phyloP scores from a whole-genome alignment of 2,329 filamentous ascomycete genomes.

The Venturia aucupariae region DNA sequence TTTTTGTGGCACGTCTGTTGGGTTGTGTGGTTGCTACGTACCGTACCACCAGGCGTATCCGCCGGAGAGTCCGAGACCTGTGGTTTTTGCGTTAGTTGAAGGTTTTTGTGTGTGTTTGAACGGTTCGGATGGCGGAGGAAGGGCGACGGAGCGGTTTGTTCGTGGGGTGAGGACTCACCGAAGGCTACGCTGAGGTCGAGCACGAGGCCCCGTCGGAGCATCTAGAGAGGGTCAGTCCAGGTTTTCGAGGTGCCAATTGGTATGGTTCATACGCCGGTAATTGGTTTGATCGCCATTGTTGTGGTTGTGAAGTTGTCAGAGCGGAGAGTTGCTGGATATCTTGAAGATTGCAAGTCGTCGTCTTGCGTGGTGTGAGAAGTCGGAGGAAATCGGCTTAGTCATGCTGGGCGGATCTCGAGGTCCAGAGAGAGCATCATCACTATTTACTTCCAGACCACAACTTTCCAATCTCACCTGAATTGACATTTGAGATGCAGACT shows the following conservation, averaged over 20 bases:
- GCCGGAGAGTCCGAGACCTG: slow-evolving; percentile 52
- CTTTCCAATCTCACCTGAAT: background rate
- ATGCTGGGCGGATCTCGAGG: background rate
- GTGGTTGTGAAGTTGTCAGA: background rate
- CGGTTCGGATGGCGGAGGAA: background rate
- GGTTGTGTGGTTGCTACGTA: slow-evolving; percentile 29
- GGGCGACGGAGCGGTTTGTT: background rate
- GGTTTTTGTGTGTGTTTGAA: background rate
- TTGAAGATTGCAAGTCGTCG: background rate
- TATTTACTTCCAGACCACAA: background rate
- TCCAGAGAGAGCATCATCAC: background rate
- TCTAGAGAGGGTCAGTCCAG: slow-evolving; percentile 40
- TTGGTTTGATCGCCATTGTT: slow-evolving; percentile 14
- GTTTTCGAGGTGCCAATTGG: background rate
- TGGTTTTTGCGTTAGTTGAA: background rate
- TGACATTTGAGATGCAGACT: background rate
- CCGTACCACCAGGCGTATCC: slow-evolving; percentile 62
- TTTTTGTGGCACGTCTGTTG: slow-evolving; percentile 1
- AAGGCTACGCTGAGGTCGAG: slow-evolving; percentile 57
- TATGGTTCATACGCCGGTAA: slow-evolving; percentile 11
- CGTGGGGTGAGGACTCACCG: slow-evolving; percentile 36
- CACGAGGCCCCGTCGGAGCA: slow-evolving; percentile 57
- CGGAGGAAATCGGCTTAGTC: background rate
- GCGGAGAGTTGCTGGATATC: slow-evolving; percentile 1
- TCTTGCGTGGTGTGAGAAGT: slow-evolving; percentile 2